Percentiles rank a stretch among this genome's conserved stretches.
Conservation (phyloP, 2,329 filamentous ascomycete species). For the Triangularia setosa region DNA sequence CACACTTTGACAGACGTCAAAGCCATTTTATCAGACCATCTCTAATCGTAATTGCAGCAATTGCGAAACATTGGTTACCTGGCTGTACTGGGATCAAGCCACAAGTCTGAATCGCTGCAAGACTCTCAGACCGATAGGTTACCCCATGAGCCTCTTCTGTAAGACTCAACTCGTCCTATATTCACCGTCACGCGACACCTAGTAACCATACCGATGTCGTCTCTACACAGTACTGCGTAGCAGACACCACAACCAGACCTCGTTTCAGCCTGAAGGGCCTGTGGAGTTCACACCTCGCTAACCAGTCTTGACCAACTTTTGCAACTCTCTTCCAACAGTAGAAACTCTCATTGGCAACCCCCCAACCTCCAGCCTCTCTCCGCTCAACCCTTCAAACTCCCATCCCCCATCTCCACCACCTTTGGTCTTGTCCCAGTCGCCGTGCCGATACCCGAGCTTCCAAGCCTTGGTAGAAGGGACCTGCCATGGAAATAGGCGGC, state of each 20-base stretch:
- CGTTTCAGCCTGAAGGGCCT: background rate
- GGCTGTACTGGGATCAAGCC: background rate
- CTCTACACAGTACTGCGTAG: too few relatives aligned
- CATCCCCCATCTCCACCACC: background rate
- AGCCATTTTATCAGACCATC: background rate
- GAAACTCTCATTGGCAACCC: background rate
- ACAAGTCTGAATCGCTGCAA: background rate
- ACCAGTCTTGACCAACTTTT: background rate
- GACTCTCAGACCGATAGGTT: background rate
- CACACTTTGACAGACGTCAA: background rate
- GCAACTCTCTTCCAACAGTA: background rate
- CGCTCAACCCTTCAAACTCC: background rate
- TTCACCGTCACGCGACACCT: too few relatives aligned
- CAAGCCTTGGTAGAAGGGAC: background rate
- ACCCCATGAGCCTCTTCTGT: too few relatives aligned
- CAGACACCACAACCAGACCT: background rate
- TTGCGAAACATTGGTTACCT: too few relatives aligned
- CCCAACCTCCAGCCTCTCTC: background rate
- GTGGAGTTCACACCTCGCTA: background rate
- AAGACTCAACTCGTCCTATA: too few relatives aligned
- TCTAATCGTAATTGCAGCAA: too few relatives aligned
- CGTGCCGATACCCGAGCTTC: constrained; percentile 11
- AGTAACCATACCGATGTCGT: too few relatives aligned
- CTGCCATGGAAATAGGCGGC: constrained; percentile 8
- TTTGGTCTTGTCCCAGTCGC: background rate